Conservation (phyloP, 805 yeast species). For the Saccharomycopsis vini region DNA sequence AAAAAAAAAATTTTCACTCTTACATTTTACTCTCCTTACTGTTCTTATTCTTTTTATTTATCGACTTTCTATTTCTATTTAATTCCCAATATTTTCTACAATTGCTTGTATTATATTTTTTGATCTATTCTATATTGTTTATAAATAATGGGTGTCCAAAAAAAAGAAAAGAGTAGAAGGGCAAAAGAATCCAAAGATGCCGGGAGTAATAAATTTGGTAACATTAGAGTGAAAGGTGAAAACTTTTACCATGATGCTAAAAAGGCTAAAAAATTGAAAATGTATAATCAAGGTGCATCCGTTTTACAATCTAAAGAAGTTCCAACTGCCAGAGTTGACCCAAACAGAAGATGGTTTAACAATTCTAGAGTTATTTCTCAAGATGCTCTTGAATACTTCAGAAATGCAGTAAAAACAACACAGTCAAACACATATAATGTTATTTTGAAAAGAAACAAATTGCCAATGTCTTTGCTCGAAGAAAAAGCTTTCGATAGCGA, state of each 20-base stretch:
- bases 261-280: slow-evolving; percentile 77
- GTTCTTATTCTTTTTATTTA: no score
- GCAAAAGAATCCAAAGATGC: slow-evolving; percentile 63
- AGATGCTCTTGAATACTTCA: slow-evolving; percentile 87
- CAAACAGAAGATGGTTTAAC: slow-evolving; percentile 96
- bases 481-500: slow-evolving; percentile 48
- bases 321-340: slow-evolving; percentile 90
- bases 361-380: slow-evolving; percentile 96
- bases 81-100: no score
- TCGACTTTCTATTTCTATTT: no score
- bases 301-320: slow-evolving; percentile 77
- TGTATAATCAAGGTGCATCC: slow-evolving; percentile 95
- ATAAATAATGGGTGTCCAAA: slow-evolving; percentile 83
- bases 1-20: no score
- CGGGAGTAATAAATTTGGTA: slow-evolving; percentile 56
- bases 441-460: slow-evolving; percentile 74
- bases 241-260: slow-evolving; percentile 93
- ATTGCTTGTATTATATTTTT: no score
- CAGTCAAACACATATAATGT: slow-evolving; percentile 56
- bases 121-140: no score
- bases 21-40: no score
- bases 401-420: slow-evolving; percentile 85
- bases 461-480: slow-evolving; percentile 91
- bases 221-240: slow-evolving; percentile 91
- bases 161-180: slow-evolving; percentile 86